These are phyloP conservation scores for Barnettozyma pratensis DNA, from an alignment of 805 yeast genomes.

Conservation along the genomic window DNA sequence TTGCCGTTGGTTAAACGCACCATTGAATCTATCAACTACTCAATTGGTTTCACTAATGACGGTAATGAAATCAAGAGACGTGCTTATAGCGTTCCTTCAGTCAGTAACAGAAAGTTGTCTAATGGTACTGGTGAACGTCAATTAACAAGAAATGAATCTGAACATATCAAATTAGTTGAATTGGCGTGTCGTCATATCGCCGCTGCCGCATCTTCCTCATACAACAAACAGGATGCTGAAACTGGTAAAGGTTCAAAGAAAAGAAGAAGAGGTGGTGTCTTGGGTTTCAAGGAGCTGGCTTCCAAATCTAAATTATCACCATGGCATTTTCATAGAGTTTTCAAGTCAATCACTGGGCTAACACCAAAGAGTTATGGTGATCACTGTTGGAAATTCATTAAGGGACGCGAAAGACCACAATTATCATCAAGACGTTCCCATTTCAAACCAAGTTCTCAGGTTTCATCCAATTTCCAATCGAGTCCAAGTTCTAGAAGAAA, in stretches of 20 bases:
- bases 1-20: slow-evolving; percentile 37
- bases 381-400: slow-evolving; percentile 62
- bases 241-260: slow-evolving; percentile 29
- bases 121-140: slow-evolving; percentile 15
- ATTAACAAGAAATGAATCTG: slow-evolving; percentile 56
- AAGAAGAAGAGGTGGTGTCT: slow-evolving; percentile 70
- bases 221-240: slow-evolving; percentile 20
- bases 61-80: slow-evolving; percentile 22
- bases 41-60: slow-evolving; percentile 45
- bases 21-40: slow-evolving; percentile 48
- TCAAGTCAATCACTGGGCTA: slow-evolving; percentile 78
- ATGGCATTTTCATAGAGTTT: slow-evolving; percentile 92
- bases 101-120: slow-evolving; percentile 8
- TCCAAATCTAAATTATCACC: slow-evolving; percentile 78
- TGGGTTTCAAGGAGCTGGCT: slow-evolving; percentile 84
- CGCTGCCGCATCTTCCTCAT: slow-evolving; percentile 59
- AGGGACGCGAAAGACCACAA: slow-evolving; percentile 25
- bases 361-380: slow-evolving; percentile 90
- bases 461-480: slow-evolving; percentile 11
- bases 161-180: slow-evolving; percentile 64
- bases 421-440: slow-evolving; percentile 17
- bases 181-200: slow-evolving; percentile 83
- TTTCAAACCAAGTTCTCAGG: slow-evolving; percentile 20
- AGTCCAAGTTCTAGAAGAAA: slow-evolving; percentile 6
- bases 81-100: slow-evolving; percentile 20